Conservation (phyloP, 2,329 filamentous ascomycete species). For the Colletotrichum chrysophilum region DNA sequence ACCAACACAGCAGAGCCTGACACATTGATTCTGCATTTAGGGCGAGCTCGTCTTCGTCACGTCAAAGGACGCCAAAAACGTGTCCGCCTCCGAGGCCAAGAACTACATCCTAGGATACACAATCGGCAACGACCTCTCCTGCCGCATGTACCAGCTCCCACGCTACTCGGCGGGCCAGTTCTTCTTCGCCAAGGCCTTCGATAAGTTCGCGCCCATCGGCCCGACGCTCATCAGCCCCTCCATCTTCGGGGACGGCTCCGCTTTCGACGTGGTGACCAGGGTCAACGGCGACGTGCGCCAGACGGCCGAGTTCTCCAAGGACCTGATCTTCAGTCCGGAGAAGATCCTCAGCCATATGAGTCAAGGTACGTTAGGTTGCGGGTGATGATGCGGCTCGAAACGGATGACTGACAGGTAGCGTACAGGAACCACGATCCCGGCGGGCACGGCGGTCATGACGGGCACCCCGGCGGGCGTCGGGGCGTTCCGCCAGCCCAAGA, state of each 20-base stretch:
- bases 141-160: conserved; percentile 54
- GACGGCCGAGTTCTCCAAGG: not conserved
- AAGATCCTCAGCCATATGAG: not conserved
- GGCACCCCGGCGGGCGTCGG: not conserved
- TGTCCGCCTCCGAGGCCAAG: conserved; percentile 49
- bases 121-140: conserved; percentile 57
- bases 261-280: not conserved
- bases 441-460: not conserved
- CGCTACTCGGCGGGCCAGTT: conserved; percentile 27
- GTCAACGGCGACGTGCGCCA: not conserved
- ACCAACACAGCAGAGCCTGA: not conserved
- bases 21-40: not conserved
- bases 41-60: not conserved
- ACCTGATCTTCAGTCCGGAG: not conserved
- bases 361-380: not conserved
- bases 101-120: conserved; percentile 62
- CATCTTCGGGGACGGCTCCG: not conserved
- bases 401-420: not conserved
- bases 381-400: not conserved
- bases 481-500: not conserved
- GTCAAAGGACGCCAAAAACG: conserved; percentile 51
- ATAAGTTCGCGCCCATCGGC: not conserved
- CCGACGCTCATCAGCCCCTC: not conserved
- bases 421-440: not conserved
- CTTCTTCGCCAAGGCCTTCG: not conserved